Evolutionary conservation across 2,329 filamentous ascomycete genomes (phyloP), one percentile per base, ranked within the genome.

Genomic region (Pezicula carpinea): DNA sequence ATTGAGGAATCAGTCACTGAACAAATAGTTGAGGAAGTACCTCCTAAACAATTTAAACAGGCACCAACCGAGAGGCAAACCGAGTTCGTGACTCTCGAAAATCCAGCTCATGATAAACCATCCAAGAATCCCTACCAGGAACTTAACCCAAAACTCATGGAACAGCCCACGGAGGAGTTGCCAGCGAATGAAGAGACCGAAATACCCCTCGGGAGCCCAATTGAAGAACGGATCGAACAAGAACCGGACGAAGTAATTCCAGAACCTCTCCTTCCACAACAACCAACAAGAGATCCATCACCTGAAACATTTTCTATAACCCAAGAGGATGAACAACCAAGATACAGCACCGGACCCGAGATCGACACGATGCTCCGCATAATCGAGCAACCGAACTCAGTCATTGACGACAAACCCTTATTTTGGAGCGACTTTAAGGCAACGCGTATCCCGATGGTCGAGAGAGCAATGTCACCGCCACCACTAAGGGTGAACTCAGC

Each of bases 351-450:
- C 7, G 26, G 49, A 14, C 46, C 49, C 2, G 51, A 51, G 23
- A 51, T 53, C 22, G 46, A 53, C 18, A 42, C 13, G 2, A 10
- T 51, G 5, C 26, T 51, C 18, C 43, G 46, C n/a, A 29, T 41
- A 2, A 44, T 49, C 17, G 39, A 42, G 13, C 36, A 47, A 45
- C 39, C 46, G 14, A 51, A 45, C 18, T 36, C 48, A 15, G 21
- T 29, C 6, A 39, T 43, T 32, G 39, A 26, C 33, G 43, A 49
- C 18, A 47, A 45, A 33, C 47, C 48, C 7, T 26, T 50, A 5
- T 50, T 53, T 15, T 50, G 36, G 48, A 44, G 17, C 22, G 48
- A 51, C 35, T 49, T 48, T 15, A n/a, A n/a, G n/a, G 46, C 41
- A 19, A n/a, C 46, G 35, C 10, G 41, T 11, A 39, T 48, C n/a